These are phyloP conservation scores for Fallopia convolvulus DNA, from an alignment of 148 eudicot genomes.

Conservation along the genomic window DNA sequence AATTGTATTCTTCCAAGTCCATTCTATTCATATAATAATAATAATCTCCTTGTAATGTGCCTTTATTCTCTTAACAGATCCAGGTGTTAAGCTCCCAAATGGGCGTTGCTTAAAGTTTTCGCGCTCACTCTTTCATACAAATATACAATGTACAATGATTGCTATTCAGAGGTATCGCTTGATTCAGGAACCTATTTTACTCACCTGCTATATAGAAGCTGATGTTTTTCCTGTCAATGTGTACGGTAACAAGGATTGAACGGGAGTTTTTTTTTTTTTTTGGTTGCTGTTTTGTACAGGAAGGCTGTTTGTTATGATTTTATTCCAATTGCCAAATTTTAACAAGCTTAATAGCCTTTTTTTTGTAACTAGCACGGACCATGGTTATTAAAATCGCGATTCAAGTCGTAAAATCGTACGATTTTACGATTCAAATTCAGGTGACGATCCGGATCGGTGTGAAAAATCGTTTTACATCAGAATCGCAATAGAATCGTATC, in stretches of 20 bases:
- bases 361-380: not conserved
- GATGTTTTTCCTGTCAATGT: not conserved
- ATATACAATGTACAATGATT: not conserved
- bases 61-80: conserved; percentile 35
- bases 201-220: not conserved
- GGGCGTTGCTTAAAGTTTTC: conserved; percentile 23
- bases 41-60: not conserved
- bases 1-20: conserved; percentile 3
- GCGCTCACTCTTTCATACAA: not conserved
- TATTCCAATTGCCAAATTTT: not conserved
- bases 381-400: too few species aligned
- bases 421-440: too few species aligned
- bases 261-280: not conserved
- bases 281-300: not conserved
- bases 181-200: not conserved
- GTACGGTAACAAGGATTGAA: not conserved
- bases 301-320: not conserved
- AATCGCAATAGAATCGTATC: too few species aligned
- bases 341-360: not conserved
- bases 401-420: too few species aligned
- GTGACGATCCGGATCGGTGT: too few species aligned
- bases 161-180: not conserved
- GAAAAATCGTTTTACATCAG: too few species aligned
- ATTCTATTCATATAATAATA: not conserved
- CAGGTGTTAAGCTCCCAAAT: conserved; percentile 46